phyloP scores from a whole-genome alignment of 805 yeast genomes.

The Pichia rugopelliculosa region DNA sequence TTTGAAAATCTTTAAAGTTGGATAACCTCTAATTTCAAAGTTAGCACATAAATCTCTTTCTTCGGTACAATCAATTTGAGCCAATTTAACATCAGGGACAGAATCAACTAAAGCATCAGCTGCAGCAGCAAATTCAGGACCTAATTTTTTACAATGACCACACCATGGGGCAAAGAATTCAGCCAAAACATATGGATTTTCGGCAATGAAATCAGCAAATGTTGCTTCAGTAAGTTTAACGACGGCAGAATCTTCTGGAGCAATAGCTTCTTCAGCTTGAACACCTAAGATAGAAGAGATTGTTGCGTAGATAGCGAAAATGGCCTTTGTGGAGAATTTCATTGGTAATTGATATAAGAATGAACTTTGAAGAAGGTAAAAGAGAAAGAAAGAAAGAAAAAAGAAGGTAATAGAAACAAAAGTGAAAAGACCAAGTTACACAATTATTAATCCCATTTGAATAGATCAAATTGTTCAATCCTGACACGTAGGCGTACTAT shows the following conservation, averaged over 20 bases:
- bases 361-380: neutral
- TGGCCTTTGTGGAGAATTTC: constrained; percentile 31
- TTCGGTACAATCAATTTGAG: constrained; percentile 81
- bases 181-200: constrained; percentile 72
- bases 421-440: too few relatives aligned
- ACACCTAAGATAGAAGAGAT: constrained; percentile 21
- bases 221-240: constrained; percentile 63
- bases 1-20: constrained; percentile 73
- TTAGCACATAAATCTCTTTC: constrained; percentile 63
- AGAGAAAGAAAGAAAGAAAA: neutral
- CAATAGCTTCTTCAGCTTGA: constrained; percentile 49
- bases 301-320: constrained; percentile 36
- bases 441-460: too few relatives aligned
- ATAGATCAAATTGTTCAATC: too few relatives aligned
- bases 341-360: constrained; percentile 14
- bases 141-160: constrained; percentile 88
- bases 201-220: constrained; percentile 57
- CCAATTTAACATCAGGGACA: constrained; percentile 55
- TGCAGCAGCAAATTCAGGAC: constrained; percentile 73
- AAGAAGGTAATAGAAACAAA: neutral
- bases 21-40: constrained; percentile 72
- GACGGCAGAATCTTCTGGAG: constrained; percentile 81
- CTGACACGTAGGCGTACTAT: too few relatives aligned
- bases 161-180: constrained; percentile 98
- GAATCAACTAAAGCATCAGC: constrained; percentile 50